Percentiles rank a stretch among this genome's conserved stretches.
Conservation (phyloP, 1,139 yeast genomes). For the Geotrichum macrosporum region DNA sequence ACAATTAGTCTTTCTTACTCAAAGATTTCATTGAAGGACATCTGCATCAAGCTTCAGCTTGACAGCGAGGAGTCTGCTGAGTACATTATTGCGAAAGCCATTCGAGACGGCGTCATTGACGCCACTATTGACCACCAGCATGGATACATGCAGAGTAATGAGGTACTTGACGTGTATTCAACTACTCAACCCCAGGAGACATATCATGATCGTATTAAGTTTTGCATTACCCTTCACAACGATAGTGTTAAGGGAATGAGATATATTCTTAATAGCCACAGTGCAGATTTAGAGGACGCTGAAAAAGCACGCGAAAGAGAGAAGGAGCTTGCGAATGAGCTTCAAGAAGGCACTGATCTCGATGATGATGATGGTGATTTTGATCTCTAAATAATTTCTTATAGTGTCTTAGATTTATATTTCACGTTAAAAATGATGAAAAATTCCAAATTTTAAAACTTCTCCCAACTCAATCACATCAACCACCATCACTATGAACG, state of each 20-base stretch:
- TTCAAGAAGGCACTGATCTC: conserved; percentile 42
- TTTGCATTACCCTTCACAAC: conserved; percentile 84
- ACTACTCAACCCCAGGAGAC: conserved; percentile 82
- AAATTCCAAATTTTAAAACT: neutral
- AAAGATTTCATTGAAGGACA: conserved; percentile 83
- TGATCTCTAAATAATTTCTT: conserved; percentile 34
- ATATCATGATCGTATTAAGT: conserved; percentile 89
- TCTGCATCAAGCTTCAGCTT: conserved; percentile 81
- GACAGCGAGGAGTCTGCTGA: conserved; percentile 96
- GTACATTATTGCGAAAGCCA: conserved; percentile 93
- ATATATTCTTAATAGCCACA: conserved; percentile 58
- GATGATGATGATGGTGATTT: conserved; percentile 44
- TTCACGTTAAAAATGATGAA: no score
- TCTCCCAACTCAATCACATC: conserved; percentile 7
- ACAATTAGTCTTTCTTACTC: conserved; percentile 89
- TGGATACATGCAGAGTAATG: conserved; percentile 90
- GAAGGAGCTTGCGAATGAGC: conserved; percentile 46
- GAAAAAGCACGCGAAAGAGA: conserved; percentile 56
- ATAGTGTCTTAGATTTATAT: no score
- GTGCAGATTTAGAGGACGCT: conserved; percentile 50
- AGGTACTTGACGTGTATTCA: conserved; percentile 79
- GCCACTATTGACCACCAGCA: conserved; percentile 87
- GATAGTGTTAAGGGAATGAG: conserved; percentile 96
- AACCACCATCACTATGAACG: neutral
- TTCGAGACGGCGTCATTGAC: conserved; percentile 95